A percentile compares a stretch with the other conserved stretches of the same genome.
phyloP scores from a whole-genome alignment of 2,329 filamentous ascomycete species.

The Zymoseptoria tritici region DNA sequence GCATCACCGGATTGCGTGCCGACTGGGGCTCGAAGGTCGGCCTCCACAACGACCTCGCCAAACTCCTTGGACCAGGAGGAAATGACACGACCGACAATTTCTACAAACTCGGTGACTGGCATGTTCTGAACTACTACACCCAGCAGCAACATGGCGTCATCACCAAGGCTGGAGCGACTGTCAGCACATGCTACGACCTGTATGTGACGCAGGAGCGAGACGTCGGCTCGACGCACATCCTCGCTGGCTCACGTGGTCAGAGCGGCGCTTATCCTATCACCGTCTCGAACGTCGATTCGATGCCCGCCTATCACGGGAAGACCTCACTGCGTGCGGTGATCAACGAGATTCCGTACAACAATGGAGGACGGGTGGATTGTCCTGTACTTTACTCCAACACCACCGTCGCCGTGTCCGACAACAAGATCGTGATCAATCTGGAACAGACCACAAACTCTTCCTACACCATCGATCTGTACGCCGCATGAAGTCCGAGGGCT shows the following conservation, averaged over 20 bases:
- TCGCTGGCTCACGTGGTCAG: not conserved
- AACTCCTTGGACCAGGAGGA: not conserved
- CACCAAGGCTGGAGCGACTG: not conserved
- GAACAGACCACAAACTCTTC: not conserved
- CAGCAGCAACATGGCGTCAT: not conserved
- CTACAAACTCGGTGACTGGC: constrained; percentile 1
- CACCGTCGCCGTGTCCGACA: not conserved
- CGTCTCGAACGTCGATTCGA: not conserved
- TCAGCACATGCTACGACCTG: constrained; percentile 1
- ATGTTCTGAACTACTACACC: not conserved
- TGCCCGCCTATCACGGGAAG: not conserved
- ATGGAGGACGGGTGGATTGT: not conserved
- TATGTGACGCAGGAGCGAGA: constrained; percentile 1
- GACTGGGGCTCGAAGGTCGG: not conserved
- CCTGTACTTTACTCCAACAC: not conserved
- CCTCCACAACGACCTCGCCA: not conserved
- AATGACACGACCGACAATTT: not conserved
- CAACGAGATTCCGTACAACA: not conserved
- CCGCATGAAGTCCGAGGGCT: not conserved
- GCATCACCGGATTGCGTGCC: not conserved
- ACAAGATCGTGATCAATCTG: not conserved
- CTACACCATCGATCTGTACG: not conserved
- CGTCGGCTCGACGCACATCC: not conserved
- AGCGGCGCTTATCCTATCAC: not conserved
- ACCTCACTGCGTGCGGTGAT: not conserved